Conservation (phyloP, 129 eudicot species). For the Calendula officinalis region DNA sequence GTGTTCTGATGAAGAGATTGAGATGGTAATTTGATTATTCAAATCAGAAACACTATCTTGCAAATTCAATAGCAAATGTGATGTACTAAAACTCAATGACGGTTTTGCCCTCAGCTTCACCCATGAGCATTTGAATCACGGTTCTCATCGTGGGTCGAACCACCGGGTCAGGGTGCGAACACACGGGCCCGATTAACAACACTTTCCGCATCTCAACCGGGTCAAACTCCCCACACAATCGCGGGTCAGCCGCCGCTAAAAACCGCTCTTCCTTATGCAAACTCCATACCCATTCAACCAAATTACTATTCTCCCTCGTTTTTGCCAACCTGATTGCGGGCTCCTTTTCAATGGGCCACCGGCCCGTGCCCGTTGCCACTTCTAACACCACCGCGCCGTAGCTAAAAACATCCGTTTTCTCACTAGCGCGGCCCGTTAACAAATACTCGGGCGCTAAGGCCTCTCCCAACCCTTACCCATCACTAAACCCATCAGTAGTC, state of each 20-base stretch:
- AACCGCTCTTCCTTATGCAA: conserved; percentile 74
- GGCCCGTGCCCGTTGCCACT: conserved; percentile 86
- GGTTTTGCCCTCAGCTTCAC: conserved; percentile 79
- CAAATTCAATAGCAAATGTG: conserved; percentile 61
- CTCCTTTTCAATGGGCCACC: conserved; percentile 84
- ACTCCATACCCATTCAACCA: conserved; percentile 98
- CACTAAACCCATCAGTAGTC: too few relatives aligned
- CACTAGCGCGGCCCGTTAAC: conserved; percentile 84
- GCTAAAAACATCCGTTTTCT: conserved; percentile 91
- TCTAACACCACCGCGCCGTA: conserved; percentile 91
- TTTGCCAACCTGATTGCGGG: conserved; percentile 23
- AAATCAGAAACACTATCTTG: conserved; percentile 89
- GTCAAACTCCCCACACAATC: conserved; percentile 61
- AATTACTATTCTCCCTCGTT: conserved; percentile 42
- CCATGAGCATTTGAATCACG: conserved; percentile 83
- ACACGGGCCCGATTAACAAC: conserved; percentile 70
- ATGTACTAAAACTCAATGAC: conserved; percentile 68
- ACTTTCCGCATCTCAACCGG: conserved; percentile 63
- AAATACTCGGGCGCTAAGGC: conserved; percentile 86
- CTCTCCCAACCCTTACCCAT: too few relatives aligned
- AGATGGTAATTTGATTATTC: conserved; percentile 63
- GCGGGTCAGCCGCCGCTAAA: conserved; percentile 55
- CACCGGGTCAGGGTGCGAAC: conserved; percentile 87
- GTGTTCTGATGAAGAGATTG: conserved; percentile 68
- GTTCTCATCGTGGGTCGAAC: conserved; percentile 84